These are phyloP conservation scores for Ascochyta pisi DNA, from an alignment of 2,329 filamentous ascomycete species.

Conservation along the genomic window DNA sequence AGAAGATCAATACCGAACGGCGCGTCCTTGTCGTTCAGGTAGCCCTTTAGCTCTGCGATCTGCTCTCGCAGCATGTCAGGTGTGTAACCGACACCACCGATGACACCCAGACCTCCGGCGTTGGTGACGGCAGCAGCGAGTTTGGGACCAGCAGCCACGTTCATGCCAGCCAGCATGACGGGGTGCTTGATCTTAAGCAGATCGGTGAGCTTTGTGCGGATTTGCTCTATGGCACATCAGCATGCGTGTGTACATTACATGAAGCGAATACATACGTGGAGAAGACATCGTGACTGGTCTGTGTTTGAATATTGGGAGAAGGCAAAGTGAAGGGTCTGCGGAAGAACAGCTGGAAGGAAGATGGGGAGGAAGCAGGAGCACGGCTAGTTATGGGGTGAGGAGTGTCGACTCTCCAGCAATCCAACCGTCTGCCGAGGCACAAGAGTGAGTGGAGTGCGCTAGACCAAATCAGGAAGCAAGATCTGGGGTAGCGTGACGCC, in stretches of 20 bases:
- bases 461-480: slow-evolving; percentile 13
- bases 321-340: neutral
- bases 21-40: slow-evolving; percentile 86
- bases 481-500: slow-evolving; percentile 13
- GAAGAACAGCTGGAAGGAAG: neutral
- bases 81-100: slow-evolving; percentile 94
- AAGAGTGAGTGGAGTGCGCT: slow-evolving; percentile 22
- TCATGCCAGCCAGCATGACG: slow-evolving; percentile 96
- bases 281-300: slow-evolving; percentile 68
- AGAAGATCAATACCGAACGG: slow-evolving; percentile 95
- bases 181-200: slow-evolving; percentile 98
- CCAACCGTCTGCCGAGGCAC: slow-evolving; percentile 37
- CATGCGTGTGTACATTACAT: slow-evolving; percentile 15
- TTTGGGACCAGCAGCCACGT: slow-evolving; percentile 95
- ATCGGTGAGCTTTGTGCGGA: slow-evolving; percentile 92
- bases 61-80: slow-evolving; percentile 97
- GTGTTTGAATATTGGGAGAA: slow-evolving; percentile 1
- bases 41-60: slow-evolving; percentile 91
- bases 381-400: slow-evolving; percentile 31
- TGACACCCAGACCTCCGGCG: slow-evolving; percentile 93
- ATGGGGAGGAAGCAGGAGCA: slow-evolving; percentile 18
- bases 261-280: slow-evolving; percentile 68
- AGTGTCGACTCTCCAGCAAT: slow-evolving; percentile 27
- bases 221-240: slow-evolving; percentile 68
- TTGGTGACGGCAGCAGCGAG: slow-evolving; percentile 97